Base-by-base conservation (phyloP, 495 filamentous ascomycete genomes). In the Rostrohypoxylon terebratum region DNA sequence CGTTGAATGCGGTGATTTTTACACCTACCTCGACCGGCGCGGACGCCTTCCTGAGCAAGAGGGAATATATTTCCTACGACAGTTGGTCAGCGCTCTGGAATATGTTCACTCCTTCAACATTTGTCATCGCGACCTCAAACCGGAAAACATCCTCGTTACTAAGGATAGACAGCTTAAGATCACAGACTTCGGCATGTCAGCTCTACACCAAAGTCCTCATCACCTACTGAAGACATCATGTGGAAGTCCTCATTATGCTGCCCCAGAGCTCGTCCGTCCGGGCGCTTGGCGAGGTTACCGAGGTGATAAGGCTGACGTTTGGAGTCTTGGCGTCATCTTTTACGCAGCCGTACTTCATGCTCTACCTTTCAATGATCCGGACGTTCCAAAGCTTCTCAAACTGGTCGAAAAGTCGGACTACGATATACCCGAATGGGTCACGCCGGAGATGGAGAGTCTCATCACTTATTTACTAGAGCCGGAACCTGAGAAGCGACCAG, bases 131-230 rank as follows among this genome's bases (percentile, higher is more conserved):
- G 96, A 99, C 69, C 82, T 99, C 34, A 99, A 99, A 81, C 96
- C 94, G 0, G 96, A 99, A 81, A 99, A 99, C 73, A 97, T 99
- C 42, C 84, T 99, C 14, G 79, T 99, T 28, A 92, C 94, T 64
- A 79, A 79, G 5, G 79, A 89, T 11, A 84, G 85, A 21, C 89
- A 92, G 48, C 86, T 98, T 79, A 98, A 98, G 80, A 88, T 99
- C 40, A 94, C 93, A 34, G 96, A 99, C 79, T 99, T 98, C 79
- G 95, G 96, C 16, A 97, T 99, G 94, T 96, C 96, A 16, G 94
- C 94, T 11, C 81, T 98, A 31, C 95, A 98, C 70, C 95, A 96
- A 28, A 82, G 85, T 13, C 83, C 83, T 9, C 87, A 86, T 23
- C 88, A 92, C 69, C 88, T 88, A 80, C 84, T 99, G 38, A 90